A percentile compares a stretch with the other conserved stretches of the same genome.
Conservation (phyloP, 2,329 filamentous ascomycete genomes). For the Curvularia sp. region DNA sequence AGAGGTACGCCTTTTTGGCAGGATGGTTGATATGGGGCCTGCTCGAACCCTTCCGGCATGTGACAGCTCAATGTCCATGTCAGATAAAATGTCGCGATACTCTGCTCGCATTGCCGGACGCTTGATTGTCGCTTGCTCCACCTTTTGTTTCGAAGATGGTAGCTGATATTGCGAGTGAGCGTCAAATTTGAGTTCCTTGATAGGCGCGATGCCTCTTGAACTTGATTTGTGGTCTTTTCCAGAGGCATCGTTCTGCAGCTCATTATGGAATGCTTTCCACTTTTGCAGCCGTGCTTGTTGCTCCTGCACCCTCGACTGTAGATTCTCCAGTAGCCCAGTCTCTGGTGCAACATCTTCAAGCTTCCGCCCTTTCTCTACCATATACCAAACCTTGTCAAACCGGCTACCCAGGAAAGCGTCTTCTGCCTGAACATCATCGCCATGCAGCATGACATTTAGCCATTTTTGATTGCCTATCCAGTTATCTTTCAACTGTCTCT, state of each 20-base stretch:
- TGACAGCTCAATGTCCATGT: conserved; percentile 41
- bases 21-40: conserved; percentile 20
- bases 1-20: conserved; percentile 30
- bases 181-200: conserved; percentile 41
- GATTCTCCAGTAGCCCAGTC: conserved; percentile 69
- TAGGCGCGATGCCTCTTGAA: conserved; percentile 9
- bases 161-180: conserved; percentile 44
- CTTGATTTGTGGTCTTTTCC: not conserved
- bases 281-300: conserved; percentile 73
- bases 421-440: conserved; percentile 63
- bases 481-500: conserved; percentile 70
- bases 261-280: conserved; percentile 74
- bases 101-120: conserved; percentile 22
- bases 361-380: conserved; percentile 66
- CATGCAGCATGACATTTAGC: conserved; percentile 73
- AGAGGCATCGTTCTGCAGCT: conserved; percentile 27
- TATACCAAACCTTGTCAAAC: conserved; percentile 75
- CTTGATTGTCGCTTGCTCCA: conserved; percentile 13
- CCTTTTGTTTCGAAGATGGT: conserved; percentile 19
- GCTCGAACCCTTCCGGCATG: conserved; percentile 28
- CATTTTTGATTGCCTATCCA: conserved; percentile 82
- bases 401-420: conserved; percentile 70
- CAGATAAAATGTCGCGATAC: conserved; percentile 38
- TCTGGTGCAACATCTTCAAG: conserved; percentile 62
- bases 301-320: conserved; percentile 70